These are phyloP conservation scores for Globisporangium spiculum DNA, from an alignment of 352 stramenopile species.

Conservation along the genomic window DNA sequence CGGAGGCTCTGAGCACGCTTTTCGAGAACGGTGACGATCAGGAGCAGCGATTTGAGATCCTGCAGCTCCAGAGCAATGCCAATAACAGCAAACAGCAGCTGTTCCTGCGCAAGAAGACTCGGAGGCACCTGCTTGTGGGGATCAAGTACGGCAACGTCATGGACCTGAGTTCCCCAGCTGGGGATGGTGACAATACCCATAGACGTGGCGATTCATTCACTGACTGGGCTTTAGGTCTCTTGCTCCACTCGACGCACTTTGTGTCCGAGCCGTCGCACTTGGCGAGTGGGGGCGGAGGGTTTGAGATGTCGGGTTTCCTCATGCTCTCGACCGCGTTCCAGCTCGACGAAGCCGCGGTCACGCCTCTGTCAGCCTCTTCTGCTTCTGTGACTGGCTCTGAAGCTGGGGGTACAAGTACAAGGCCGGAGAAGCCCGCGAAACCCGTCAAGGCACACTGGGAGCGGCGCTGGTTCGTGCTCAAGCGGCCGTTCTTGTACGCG, in stretches of 20 bases:
- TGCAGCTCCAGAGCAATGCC: conserved; percentile 29
- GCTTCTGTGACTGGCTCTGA: conserved; percentile 3
- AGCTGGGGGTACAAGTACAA: not conserved
- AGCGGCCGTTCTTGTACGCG: conserved; percentile 70
- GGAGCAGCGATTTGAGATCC: conserved; percentile 44
- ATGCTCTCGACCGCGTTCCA: conserved; percentile 57
- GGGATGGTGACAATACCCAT: not conserved
- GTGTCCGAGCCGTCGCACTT: conserved; percentile 55
- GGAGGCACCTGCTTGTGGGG: conserved; percentile 45
- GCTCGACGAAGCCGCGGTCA: conserved; percentile 45
- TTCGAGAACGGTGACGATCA: conserved; percentile 31
- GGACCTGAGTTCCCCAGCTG: conserved; percentile 15
- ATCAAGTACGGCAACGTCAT: conserved; percentile 34
- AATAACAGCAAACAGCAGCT: conserved; percentile 15
- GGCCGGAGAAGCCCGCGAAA: conserved; percentile 5
- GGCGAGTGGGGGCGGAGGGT: conserved; percentile 25
- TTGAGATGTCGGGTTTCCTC: conserved; percentile 71
- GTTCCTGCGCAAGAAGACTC: conserved; percentile 47
- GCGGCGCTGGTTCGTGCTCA: conserved; percentile 79
- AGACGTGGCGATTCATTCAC: not conserved
- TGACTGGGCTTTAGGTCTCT: too few relatives aligned
- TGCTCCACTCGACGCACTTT: conserved; percentile 32
- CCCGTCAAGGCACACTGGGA: conserved; percentile 36
- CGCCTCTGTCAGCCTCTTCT: conserved; percentile 5
- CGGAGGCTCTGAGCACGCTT: conserved; percentile 31